phyloP scores from a whole-genome alignment of 257 asterid genomes.

The Lycium ferocissimum region DNA sequence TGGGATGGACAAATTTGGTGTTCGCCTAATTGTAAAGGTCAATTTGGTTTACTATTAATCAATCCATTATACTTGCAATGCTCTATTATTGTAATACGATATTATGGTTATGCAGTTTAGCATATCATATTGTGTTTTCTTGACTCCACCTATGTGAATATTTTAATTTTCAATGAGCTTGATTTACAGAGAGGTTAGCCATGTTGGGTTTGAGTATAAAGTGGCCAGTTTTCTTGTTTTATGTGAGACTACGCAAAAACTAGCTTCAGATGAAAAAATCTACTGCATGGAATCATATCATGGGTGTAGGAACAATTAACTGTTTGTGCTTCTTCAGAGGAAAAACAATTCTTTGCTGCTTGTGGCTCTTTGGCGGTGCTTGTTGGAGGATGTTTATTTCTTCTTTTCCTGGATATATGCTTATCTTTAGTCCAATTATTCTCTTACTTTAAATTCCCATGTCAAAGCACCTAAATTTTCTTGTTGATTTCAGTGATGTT shows the following conservation, averaged over 20 bases:
- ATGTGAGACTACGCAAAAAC: background rate
- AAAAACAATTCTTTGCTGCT: background rate
- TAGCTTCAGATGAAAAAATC: background rate
- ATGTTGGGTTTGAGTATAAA: background rate
- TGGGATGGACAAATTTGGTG: background rate
- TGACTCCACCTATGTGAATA: background rate
- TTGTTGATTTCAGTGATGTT: slow-evolving; percentile 15
- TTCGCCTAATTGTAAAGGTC: background rate
- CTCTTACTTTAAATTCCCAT: background rate
- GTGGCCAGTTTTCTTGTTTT: background rate
- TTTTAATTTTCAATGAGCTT: slow-evolving; percentile 1
- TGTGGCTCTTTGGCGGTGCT: background rate
- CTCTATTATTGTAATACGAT: background rate
- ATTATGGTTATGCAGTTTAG: slow-evolving; percentile 1
- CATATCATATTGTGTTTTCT: background rate
- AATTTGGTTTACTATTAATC: background rate
- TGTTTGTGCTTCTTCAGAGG: background rate
- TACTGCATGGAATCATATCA: slow-evolving; percentile 11
- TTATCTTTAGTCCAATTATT: background rate
- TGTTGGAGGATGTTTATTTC: background rate
- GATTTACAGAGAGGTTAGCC: background rate
- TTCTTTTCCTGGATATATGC: background rate
- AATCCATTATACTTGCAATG: background rate
- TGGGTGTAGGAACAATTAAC: background rate
- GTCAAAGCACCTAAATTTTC: background rate